Conservation (phyloP, 2,329 filamentous ascomycete genomes). For the Thielaviopsis cerberus region DNA sequence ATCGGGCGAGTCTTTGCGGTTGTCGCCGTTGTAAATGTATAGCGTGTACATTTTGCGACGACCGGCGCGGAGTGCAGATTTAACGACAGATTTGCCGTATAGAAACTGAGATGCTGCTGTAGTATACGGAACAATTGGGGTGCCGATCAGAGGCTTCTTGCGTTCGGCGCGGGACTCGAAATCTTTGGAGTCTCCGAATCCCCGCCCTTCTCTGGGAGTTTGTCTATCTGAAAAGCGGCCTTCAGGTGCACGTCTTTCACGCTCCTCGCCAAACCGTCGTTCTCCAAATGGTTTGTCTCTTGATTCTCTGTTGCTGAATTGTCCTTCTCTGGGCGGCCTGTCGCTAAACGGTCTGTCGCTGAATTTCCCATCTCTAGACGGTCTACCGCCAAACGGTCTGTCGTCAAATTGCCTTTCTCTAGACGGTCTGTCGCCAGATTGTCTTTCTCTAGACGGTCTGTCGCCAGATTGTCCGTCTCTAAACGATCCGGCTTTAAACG, state of each 20-base stretch:
- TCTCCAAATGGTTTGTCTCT: neutral
- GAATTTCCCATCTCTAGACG: neutral
- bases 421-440: neutral
- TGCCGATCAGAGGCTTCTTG: conserved; percentile 6
- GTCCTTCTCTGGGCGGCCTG: neutral
- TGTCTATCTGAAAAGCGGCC: neutral
- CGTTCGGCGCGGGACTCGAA: neutral
- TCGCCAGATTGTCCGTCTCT: neutral
- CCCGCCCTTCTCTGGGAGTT: neutral
- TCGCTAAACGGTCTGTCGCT: neutral
- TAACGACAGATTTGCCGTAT: conserved; percentile 66
- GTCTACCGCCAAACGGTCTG: neutral
- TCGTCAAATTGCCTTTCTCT: neutral
- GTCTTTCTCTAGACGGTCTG: neutral
- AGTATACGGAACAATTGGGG: conserved; percentile 31
- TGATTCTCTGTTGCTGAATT: too few relatives aligned
- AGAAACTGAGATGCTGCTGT: conserved; percentile 83
- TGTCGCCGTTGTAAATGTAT: conserved; percentile 50
- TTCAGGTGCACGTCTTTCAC: neutral
- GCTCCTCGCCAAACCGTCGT: neutral
- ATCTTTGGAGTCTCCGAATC: neutral
- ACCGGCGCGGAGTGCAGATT: conserved; percentile 50
- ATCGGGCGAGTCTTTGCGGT: conserved; percentile 30
- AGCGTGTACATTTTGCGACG: conserved; percentile 66
- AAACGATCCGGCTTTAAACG: neutral